A percentile compares a stretch with the other conserved stretches of the same genome.
These are phyloP conservation scores for Xylaria sp. DNA, from an alignment of 495 filamentous ascomycete species.

Conservation along the genomic window DNA sequence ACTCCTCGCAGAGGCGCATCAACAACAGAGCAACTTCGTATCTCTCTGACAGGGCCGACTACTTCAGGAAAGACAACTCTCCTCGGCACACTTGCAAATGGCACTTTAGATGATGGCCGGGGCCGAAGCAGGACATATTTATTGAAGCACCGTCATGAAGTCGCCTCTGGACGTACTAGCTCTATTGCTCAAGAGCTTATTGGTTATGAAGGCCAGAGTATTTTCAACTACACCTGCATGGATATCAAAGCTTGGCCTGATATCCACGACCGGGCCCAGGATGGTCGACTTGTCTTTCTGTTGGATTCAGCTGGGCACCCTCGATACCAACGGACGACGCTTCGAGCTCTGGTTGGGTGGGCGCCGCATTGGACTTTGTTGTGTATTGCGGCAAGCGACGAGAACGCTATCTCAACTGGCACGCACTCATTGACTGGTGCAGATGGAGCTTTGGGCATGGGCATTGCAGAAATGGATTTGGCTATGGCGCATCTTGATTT, in stretches of 20 bases:
- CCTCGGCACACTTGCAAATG: slow-evolving; percentile 85
- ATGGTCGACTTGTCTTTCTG: slow-evolving; percentile 81
- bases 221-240: slow-evolving; percentile 86
- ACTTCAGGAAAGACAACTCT: slow-evolving; percentile 94
- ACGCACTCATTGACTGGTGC: slow-evolving; percentile 58
- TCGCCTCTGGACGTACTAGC: slow-evolving; percentile 88
- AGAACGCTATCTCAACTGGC: slow-evolving; percentile 54
- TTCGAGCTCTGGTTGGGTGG: slow-evolving; percentile 92
- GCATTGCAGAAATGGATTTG: slow-evolving; percentile 61
- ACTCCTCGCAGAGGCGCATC: slow-evolving; percentile 42
- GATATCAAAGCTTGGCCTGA: slow-evolving; percentile 95
- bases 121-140: slow-evolving; percentile 87
- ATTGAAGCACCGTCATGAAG: slow-evolving; percentile 93
- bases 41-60: slow-evolving; percentile 89
- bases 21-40: slow-evolving; percentile 78
- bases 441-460: slow-evolving; percentile 53
- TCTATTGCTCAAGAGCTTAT: slow-evolving; percentile 92
- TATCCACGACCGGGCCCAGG: slow-evolving; percentile 77
- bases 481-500: slow-evolving; percentile 84
- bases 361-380: slow-evolving; percentile 92
- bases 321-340: slow-evolving; percentile 83
- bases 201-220: slow-evolving; percentile 72
- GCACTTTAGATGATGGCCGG: slow-evolving; percentile 87
- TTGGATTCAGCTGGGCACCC: slow-evolving; percentile 92
- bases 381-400: slow-evolving; percentile 84